Percentiles rank a stretch among this genome's conserved stretches.
These are phyloP conservation scores for Didymella keratinophila DNA, from an alignment of 2,329 filamentous ascomycete genomes.

Conservation along the genomic window DNA sequence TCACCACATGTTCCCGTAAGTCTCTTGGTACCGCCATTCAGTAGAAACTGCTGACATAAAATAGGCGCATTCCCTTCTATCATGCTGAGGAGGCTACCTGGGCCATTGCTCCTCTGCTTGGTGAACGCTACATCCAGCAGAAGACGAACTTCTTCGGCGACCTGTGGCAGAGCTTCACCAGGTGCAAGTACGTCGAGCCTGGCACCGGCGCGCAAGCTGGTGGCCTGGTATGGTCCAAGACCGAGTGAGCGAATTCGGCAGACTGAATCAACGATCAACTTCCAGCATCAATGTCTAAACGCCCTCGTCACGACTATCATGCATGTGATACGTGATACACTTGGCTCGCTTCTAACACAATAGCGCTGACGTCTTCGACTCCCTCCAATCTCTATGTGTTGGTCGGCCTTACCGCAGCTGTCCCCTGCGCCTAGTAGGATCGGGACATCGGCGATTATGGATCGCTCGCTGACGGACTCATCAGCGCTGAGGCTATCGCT, in stretches of 20 bases:
- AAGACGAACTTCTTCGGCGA: constrained; percentile 32
- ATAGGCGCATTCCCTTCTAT: constrained; percentile 40
- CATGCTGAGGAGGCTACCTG: constrained; percentile 38
- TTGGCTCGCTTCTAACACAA: background rate
- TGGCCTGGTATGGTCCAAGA: constrained; percentile 27
- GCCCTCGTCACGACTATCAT: background rate
- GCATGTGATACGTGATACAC: background rate
- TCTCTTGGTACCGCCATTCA: no score
- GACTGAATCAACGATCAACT: background rate
- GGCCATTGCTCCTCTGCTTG: constrained; percentile 35
- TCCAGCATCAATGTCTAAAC: background rate
- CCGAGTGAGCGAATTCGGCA: constrained; percentile 7
- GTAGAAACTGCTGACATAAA: constrained; percentile 15
- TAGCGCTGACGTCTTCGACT: background rate
- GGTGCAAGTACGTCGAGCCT: constrained; percentile 35
- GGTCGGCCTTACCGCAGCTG: background rate
- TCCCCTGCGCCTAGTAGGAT: background rate
- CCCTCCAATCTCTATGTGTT: background rate
- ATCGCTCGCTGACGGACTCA: background rate
- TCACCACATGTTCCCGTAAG: constrained; percentile 66
- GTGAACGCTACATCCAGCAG: constrained; percentile 35
- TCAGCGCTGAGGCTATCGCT: no score
- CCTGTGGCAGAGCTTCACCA: constrained; percentile 35
- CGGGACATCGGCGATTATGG: background rate
- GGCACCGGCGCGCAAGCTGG: constrained; percentile 27